These are phyloP conservation scores for Talaromyces liani DNA, from an alignment of 495 filamentous ascomycete genomes.

Conservation along the genomic window DNA sequence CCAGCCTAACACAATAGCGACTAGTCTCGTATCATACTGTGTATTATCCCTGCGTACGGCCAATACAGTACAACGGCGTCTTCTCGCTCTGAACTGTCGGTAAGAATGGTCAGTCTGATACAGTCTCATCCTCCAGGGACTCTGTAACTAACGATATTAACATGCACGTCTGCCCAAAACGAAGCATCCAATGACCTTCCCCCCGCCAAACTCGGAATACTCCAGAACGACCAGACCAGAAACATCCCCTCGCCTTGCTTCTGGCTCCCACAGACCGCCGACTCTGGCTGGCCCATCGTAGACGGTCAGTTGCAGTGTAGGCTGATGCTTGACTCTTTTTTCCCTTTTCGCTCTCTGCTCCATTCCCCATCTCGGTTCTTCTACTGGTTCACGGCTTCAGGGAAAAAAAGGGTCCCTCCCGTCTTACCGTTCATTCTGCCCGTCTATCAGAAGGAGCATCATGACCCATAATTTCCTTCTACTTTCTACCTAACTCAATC, in stretches of 20 bases:
- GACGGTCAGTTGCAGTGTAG: not conserved
- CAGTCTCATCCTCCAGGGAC: not conserved
- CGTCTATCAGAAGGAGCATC: not conserved
- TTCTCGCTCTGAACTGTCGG: not conserved
- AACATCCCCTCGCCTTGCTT: conserved; percentile 3
- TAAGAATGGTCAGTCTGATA: not conserved
- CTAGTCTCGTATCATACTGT: not conserved
- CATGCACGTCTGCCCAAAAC: conserved; percentile 43
- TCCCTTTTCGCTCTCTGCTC: not conserved
- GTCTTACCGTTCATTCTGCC: not conserved
- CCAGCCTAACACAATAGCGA: not conserved
- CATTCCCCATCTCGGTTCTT: not conserved
- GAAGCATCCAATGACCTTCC: conserved; percentile 38
- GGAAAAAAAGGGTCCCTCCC: not conserved
- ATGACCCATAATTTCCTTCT: not conserved
- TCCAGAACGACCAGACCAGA: conserved; percentile 15
- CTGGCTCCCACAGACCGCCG: conserved; percentile 8
- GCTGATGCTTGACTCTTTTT: not conserved
- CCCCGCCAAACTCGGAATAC: conserved; percentile 24
- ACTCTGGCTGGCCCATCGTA: conserved; percentile 2
- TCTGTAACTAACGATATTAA: not conserved
- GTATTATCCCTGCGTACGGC: not conserved
- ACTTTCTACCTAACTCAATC: conserved; percentile 3
- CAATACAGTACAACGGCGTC: not conserved
- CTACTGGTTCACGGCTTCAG: not conserved